Evolutionary conservation across 352 stramenopile species (phyloP), one percentile per base, ranked within the genome.

Genomic region (Halophytophthora batemanensis): DNA sequence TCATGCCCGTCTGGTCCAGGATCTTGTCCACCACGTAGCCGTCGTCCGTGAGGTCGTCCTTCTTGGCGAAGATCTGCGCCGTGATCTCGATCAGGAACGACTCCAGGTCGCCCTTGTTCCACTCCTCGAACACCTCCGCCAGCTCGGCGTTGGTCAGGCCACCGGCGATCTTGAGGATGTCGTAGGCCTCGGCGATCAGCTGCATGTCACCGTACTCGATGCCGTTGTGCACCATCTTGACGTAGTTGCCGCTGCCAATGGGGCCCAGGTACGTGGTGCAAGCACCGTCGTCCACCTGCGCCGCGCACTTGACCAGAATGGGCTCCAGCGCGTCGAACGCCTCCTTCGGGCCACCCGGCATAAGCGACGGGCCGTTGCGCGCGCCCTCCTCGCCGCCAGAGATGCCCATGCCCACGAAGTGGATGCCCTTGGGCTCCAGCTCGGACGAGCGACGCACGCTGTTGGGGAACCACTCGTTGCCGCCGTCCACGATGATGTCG

Each of bases 191-290:
- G 34, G 86, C 90, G 69, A 99, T 99, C 18, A 99, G 76, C 77
- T 99, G 96, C 96, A 99, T 99, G 73, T 99, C 97, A 46, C 96
- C 97, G 77, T 99, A 99, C 72, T 99, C 97, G 64, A 99, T 99
- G 55, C 97, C 97, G 82, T 99, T 99, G 89, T 99, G 97, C 53
- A 99, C 96, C 97, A 99, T 99, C 83, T 99, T 99, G 45, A 99
- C 96, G 77, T 99, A 99, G 81, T 99, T 99, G 51, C 97, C 97
- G 28, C 87, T 87, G 59, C 97, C 97, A 33, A 97, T 88, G 15
- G 86, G 87, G 33, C 97, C 97, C 43, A 98, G 73, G 76, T 99
- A 99, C 41, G 93, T 98, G 18, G 96, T 98, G 71, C 97, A 99
- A 18, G 96, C 77, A 19, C 92, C 92, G 53, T 96, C 87, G 54